Evolutionary conservation across 768 basidiomycete genomes (phyloP), one percentile per base, ranked within the genome.

Genomic region (Termitomyces sp.): DNA sequence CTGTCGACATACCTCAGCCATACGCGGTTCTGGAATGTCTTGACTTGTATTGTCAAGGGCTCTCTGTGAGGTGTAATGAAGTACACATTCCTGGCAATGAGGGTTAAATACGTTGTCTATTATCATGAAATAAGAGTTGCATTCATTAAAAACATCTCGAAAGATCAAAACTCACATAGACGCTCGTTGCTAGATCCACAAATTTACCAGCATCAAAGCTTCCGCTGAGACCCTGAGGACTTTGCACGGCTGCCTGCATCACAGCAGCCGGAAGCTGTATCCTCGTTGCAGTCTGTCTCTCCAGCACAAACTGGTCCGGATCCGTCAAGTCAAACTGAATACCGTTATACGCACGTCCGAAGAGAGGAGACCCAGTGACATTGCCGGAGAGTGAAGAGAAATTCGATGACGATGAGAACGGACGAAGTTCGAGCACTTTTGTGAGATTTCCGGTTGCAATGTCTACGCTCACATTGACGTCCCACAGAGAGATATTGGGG

Each of bases 281-380:
- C 54, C 71, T 75, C 2, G 76, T 79, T n/a, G 80, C 79, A 42
- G 69, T 70, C 62, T 71, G 66, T 47, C 79, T 68, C 2, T 65
- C 72, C 24, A 66, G 53, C 29, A 76, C 68, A 49, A 79, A 79
- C 55, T 68, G 65, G 64, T 80, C 77, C 5, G 73, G 69, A 53
- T 72, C 69, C 2, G 64, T 67, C 51, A 81, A 56, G 51, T 79
- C 71, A 66, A 84, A 84, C 39, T 71, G 70, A 51, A 85, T 70
- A 0, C 82, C 84, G 59, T 84, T 85, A 65, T 82, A 83, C 14
- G 80, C 77, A 9, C 67, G 72, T 18, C 79, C 77, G 43, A 74
- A 67, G 41, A 83, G 63, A 5, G 79, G 76, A 4, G 65, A 51
- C 1, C 76, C 77, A 1, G 80, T 81, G 55, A 82, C 64, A 56